Evolutionary conservation across 257 asterid genomes (phyloP).

Genomic region (Primulina tabacum): DNA sequence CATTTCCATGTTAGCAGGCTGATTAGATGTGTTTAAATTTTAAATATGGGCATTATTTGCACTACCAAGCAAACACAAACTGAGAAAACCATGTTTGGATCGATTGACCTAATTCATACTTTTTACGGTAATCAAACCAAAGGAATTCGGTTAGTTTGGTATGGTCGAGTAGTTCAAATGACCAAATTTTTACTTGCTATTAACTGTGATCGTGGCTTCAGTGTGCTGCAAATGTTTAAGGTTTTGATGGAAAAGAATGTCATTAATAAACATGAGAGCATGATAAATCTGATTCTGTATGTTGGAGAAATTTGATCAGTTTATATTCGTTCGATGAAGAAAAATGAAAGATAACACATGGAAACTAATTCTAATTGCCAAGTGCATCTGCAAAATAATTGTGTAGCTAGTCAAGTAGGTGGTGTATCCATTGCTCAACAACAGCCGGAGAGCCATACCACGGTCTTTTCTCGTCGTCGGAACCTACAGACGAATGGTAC

Average conservation of each 20-base stretch:
- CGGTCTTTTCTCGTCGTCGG: slow-evolving; percentile 69
- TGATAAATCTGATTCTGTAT: neutral
- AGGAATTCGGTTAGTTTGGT: neutral
- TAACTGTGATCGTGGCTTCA: no score
- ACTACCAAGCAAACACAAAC: neutral
- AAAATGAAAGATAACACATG: neutral
- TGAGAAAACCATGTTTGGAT: no score
- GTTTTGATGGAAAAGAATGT: neutral
- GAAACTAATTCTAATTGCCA: neutral
- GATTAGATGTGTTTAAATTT: neutral
- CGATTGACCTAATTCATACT: neutral
- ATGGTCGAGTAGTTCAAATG: neutral
- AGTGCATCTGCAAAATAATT: neutral
- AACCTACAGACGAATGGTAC: slow-evolving; percentile 84
- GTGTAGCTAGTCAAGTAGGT: slow-evolving; percentile 49
- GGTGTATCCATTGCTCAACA: slow-evolving; percentile 82
- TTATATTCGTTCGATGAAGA: neutral
- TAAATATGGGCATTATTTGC: neutral
- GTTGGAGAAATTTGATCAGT: neutral
- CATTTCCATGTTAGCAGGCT: neutral
- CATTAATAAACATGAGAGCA: neutral
- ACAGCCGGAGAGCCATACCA: slow-evolving; percentile 89
- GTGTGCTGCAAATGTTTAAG: neutral
- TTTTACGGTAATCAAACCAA: no score
- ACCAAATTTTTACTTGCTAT: no score